Base-by-base conservation (phyloP, 345 rosid genomes). In the Kernera saxatilis region DNA sequence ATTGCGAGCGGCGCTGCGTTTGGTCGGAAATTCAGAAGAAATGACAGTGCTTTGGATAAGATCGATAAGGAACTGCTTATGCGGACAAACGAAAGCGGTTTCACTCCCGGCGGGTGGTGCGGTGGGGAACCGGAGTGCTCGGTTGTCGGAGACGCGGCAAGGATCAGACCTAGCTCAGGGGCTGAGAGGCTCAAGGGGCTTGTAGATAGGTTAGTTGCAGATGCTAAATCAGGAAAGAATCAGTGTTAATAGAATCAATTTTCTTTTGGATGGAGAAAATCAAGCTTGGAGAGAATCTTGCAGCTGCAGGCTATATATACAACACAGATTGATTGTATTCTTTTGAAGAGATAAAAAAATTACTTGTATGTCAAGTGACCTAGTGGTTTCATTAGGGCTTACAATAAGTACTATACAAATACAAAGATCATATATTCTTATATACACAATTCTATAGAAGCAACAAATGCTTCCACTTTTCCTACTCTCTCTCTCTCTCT, bases 91-190 rank as follows among this genome's bases (percentile, higher is more conserved):
- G 63, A 58, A 51, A 86, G 78, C 4, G 68, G 82, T 60, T 90
- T 95, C 78, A 87, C 97, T 63, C 96, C 98, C 5, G 98, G 99
- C 22, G 96, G 91, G 21, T 95, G 99, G 99, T 95, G 97, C 71
- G 70, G 89, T 5, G 96, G 88, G 49, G 71, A 80, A 37, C 90
- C 91, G 5, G 70, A 73, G 54, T 95, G 99, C 70, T 82, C 92
- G 48, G 40, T 59, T n/a, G 86, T 92, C 49, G 96, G 89, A 27
- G 79, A 92, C 71, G 70, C 40, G 11, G 73, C 79, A 75, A 86
- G 79, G 51, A 76, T 95, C 50, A 82, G 77, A 70, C 97, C 99
- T 1, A 82, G 97, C 45, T 83, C 80, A 7, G 96, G 98, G 76
- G 89, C 96, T 65, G 61, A 72, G 72, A 84, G 94, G 79, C 85